Evolutionary conservation across 164 flowering plant species (phyloP).

Genomic region (Chimonanthus praecox): DNA sequence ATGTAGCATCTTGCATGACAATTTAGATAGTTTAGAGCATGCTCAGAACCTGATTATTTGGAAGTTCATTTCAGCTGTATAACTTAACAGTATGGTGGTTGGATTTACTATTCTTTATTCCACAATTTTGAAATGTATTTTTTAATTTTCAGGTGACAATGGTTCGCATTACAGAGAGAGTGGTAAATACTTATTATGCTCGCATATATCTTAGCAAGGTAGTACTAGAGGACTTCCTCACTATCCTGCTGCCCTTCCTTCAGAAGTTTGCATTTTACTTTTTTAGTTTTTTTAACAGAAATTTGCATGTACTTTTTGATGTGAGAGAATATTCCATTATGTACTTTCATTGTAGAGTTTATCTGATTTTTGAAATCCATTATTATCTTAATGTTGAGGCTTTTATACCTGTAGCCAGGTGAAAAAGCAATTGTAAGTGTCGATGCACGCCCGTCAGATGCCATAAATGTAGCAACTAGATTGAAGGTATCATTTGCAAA

Average conservation of each 20-base stretch:
- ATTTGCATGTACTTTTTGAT: neutral
- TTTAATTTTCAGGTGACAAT: slow-evolving; percentile 46
- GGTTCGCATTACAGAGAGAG: slow-evolving; percentile 74
- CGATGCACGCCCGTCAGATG: slow-evolving; percentile 92
- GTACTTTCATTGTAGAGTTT: neutral
- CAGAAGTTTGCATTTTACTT: neutral
- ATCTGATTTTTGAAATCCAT: slow-evolving; percentile 1
- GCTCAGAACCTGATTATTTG: neutral
- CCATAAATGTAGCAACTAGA: slow-evolving; percentile 72
- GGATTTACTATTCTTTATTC: neutral
- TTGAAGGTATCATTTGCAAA: slow-evolving; percentile 45
- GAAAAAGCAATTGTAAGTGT: slow-evolving; percentile 40
- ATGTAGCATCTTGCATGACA: neutral
- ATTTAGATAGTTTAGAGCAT: too few relatives aligned
- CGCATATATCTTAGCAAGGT: slow-evolving; percentile 65
- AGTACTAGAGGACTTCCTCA: neutral
- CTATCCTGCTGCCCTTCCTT: too few relatives aligned
- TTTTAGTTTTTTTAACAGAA: too few relatives aligned
- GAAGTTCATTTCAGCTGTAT: neutral
- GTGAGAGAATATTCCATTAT: neutral
- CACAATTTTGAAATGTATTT: neutral
- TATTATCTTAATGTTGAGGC: neutral
- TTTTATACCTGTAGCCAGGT: slow-evolving; percentile 43
- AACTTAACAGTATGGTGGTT: neutral
- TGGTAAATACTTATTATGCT: slow-evolving; percentile 59